phyloP scores from a whole-genome alignment of 2,329 filamentous ascomycete genomes.

The Aspergillus luchuensis region DNA sequence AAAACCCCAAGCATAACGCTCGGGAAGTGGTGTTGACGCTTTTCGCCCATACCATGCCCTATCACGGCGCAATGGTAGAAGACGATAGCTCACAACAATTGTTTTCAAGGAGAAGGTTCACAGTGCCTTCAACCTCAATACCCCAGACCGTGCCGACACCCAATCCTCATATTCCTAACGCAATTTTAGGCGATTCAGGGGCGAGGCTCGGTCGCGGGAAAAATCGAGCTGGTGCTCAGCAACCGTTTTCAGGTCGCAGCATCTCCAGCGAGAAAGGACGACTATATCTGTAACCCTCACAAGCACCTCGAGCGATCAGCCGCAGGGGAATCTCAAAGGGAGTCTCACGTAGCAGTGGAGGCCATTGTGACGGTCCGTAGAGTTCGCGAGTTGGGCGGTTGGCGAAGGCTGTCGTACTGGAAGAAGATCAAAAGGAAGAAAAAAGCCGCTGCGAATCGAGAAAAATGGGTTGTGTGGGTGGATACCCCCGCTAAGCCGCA shows the following conservation, averaged over 20 bases:
- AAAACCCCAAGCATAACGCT: slow-evolving; percentile 64
- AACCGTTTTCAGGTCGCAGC: slow-evolving; percentile 41
- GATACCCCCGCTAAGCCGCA: slow-evolving; percentile 25
- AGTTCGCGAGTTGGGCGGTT: slow-evolving; percentile 44
- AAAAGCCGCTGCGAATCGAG: slow-evolving; percentile 19
- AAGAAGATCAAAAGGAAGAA: slow-evolving; percentile 28
- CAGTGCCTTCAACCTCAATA: slow-evolving; percentile 73
- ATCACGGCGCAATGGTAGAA: slow-evolving; percentile 10
- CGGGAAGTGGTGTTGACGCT: slow-evolving; percentile 57
- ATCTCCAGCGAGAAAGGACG: slow-evolving; percentile 77
- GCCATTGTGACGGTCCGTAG: slow-evolving; percentile 58
- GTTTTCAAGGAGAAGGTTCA: slow-evolving; percentile 71
- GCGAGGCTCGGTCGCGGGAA: slow-evolving; percentile 52
- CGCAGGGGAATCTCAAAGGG: slow-evolving; percentile 37
- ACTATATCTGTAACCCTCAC: slow-evolving; percentile 69
- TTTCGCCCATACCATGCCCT: slow-evolving; percentile 31
- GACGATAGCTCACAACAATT: slow-evolving; percentile 62
- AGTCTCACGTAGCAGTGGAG: slow-evolving; percentile 63
- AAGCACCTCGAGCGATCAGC: slow-evolving; percentile 41
- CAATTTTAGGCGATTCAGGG: slow-evolving; percentile 31
- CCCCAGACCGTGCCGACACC: slow-evolving; percentile 65
- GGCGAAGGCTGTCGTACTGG: slow-evolving; percentile 39
- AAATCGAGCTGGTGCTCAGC: slow-evolving; percentile 74
- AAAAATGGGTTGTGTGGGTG: slow-evolving; percentile 40
- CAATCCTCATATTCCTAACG: slow-evolving; percentile 46